Evolutionary conservation across 2,329 filamentous ascomycete genomes (phyloP).

Genomic region (Aspergillus amoenus): DNA sequence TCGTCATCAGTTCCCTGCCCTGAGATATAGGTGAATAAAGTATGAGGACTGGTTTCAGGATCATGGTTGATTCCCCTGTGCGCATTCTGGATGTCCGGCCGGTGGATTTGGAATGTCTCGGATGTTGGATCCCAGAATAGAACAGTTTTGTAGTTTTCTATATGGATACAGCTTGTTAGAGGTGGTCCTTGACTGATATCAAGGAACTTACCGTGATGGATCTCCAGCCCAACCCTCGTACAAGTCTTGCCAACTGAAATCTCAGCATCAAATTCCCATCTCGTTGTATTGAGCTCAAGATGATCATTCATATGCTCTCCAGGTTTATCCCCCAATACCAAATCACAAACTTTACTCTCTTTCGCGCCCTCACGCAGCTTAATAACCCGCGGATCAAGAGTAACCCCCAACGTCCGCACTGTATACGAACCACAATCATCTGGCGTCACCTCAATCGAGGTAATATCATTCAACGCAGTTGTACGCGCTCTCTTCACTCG

Average conservation of each 20-base stretch:
- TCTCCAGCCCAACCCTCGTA: constrained; percentile 28
- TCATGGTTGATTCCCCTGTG: constrained; percentile 37
- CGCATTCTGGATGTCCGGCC: constrained; percentile 18
- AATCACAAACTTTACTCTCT: background rate
- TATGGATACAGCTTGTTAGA: constrained; percentile 2
- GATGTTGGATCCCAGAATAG: constrained; percentile 39
- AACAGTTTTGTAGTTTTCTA: constrained; percentile 25
- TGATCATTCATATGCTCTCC: background rate
- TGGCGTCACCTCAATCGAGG: constrained; percentile 38
- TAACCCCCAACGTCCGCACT: constrained; percentile 45
- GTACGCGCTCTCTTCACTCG: constrained; percentile 39
- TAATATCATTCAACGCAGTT: constrained; percentile 42
- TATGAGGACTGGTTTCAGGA: constrained; percentile 44
- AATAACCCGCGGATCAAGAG: constrained; percentile 26
- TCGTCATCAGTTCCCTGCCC: background rate
- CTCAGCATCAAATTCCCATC: constrained; percentile 28
- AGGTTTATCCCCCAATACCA: background rate
- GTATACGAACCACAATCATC: constrained; percentile 33
- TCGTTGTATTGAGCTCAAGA: constrained; percentile 14
- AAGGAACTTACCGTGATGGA: constrained; percentile 24
- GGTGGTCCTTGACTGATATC: background rate
- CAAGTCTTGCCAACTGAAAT: constrained; percentile 28
- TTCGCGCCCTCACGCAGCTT: constrained; percentile 27
- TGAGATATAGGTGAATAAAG: constrained; percentile 42
- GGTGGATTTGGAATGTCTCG: constrained; percentile 45